Evolutionary conservation across 805 yeast genomes (phyloP), one percentile per base, ranked within the genome.

Genomic region (Ogataea haglerorum): DNA sequence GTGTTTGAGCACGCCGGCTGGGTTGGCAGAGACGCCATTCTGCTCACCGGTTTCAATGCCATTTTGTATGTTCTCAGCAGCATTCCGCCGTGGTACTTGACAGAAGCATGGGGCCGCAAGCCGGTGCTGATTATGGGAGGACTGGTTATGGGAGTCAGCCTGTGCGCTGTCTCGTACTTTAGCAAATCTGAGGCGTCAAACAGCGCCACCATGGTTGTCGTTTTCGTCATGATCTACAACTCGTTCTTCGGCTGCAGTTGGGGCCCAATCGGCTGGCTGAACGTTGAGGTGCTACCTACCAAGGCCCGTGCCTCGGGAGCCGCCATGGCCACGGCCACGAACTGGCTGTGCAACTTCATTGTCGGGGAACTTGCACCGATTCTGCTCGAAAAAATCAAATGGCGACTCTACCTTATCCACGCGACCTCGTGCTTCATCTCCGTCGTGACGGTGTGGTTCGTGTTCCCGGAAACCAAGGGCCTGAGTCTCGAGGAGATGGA

Each of bases 1-100:
- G 95, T 89, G 34, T 90, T 89, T 63, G 96, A 90, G 60, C 85
- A 85, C 52, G 96, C 96, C 3, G 97, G 97, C 19, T 90, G 96
- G 96, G 64, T 73, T 6, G 96, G 96, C 18, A 70, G 95, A 45
- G 77, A 79, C 49, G 96, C 96, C 3, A 78, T 89, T 47, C 72
- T 88, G 48, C 85, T 89, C 95, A 87, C 97, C 0, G 97, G 97
- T 16, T 72, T 85, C 43, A 82, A 83, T 52, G 73, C 79, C 5
- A 46, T 82, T 10, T 67, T 82, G 24, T 82, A 83, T 40, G 36
- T 63, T 4, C 17, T 52, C 5, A 75, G 87, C 33, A 87, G 96
- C 0, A 67, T 89, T 19, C 91, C 95, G 2, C 95, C 96, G 0
- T 89, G 97, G 96, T 81, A 78, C 57, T 67, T 89, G 16, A 93